phyloP scores from a whole-genome alignment of 2,329 filamentous ascomycete species.

The Tolypocladium nubicola region DNA sequence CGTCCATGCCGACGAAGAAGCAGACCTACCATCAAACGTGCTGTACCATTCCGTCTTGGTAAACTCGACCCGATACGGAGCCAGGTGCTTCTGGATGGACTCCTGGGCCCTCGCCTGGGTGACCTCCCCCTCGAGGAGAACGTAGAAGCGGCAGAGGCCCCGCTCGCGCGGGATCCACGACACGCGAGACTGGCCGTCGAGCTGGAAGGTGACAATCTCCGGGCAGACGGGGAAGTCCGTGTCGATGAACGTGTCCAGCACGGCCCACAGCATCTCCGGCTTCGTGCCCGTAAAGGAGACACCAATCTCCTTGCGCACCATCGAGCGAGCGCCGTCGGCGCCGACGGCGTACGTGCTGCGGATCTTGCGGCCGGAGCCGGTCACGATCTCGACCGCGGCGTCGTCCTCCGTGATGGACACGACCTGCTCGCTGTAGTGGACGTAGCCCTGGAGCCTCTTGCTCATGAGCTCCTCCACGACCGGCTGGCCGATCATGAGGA shows the following conservation, averaged over 20 bases:
- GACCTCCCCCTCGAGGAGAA: conserved; percentile 34
- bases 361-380: conserved; percentile 19
- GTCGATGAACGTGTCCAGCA: conserved; percentile 37
- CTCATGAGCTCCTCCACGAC: conserved; percentile 30
- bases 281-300: conserved; percentile 34
- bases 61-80: conserved; percentile 31
- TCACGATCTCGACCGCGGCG: conserved; percentile 30
- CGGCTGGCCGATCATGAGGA: conserved; percentile 39
- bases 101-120: conserved; percentile 26
- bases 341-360: conserved; percentile 34
- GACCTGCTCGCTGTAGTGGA: conserved; percentile 28
- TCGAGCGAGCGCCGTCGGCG: conserved; percentile 41
- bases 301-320: conserved; percentile 27
- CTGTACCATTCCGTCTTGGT: conserved; percentile 37
- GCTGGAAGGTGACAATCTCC: conserved; percentile 37
- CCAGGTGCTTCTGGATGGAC: conserved; percentile 32
- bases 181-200: conserved; percentile 32
- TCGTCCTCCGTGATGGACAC: conserved; percentile 44
- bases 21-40: conserved; percentile 31
- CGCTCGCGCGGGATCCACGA: conserved; percentile 38
- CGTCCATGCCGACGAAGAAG: conserved; percentile 5
- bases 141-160: conserved; percentile 35
- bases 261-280: conserved; percentile 38
- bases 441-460: conserved; percentile 17
- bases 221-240: conserved; percentile 33